Base-by-base conservation (phyloP, 768 basidiomycete genomes). In the Ephemerocybe angulata region DNA sequence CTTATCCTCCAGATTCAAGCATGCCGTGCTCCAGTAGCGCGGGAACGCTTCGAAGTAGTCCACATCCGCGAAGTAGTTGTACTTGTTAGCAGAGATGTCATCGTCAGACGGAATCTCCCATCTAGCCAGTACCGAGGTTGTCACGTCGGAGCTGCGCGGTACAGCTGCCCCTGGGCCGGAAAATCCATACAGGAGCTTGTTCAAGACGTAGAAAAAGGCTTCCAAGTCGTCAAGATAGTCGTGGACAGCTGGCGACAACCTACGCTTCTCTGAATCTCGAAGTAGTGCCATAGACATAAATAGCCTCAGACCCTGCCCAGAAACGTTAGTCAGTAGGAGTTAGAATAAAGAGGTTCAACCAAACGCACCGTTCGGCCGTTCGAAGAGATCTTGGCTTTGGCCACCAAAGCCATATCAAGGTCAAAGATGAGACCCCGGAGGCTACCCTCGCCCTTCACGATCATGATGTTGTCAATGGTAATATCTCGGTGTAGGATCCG, bases 401-500 rank as follows among this genome's bases (percentile, higher is more conserved):
- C n/a, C n/a, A n/a, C n/a, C 17, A n/a, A 10, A 11, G 46, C 27
- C 49, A 51, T 8, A 19, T 41, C 38, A 19, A 41, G 21, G n/a
- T 41, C 38, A 19, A 41, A 6, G 15, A 25, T 53, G 48, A 60
- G 29, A 25, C 54, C 56, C 11, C 56, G 53, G 7, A 37, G 31
- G 12, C 13, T 19, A 3, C 38, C n/a, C 22, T 27, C 37, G 4
- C 40, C 28, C 17, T n/a, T 21, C 2, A 55, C 59, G 19, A 51
- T 41, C 12, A 60, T 44, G n/a, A 60, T 50, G 37, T 60, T 60
- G 27, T 60, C 44, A 12, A 50, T 33, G 22, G 52, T 60, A 27
- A 60, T 46, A 41, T 60, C 59, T 5, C 59, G 59, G 30, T 60
- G 59, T n/a, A 60, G 31, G 22, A 60, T 57, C 0, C 48, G 33